These are phyloP conservation scores for Selaginella tamariscina DNA, from an alignment of 75 land plant species.

Conservation along the genomic window DNA sequence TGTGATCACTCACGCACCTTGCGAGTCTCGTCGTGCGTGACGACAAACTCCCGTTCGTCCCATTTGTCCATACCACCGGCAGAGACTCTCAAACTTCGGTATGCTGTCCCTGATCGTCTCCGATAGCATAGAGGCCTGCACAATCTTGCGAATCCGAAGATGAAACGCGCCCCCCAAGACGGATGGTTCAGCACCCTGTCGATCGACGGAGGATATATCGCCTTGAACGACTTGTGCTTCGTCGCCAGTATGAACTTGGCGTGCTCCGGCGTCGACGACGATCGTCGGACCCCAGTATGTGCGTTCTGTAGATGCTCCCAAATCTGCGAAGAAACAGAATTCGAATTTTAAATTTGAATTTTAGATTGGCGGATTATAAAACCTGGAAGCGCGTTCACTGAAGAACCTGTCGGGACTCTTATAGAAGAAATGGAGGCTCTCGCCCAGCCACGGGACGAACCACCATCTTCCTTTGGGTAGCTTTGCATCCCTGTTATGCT, in stretches of 20 bases:
- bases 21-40: conserved; percentile 6
- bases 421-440: conserved; percentile 7
- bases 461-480: not conserved
- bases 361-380: not conserved
- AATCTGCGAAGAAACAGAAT: conserved; percentile 4
- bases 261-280: not conserved
- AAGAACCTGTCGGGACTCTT: conserved; percentile 1
- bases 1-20: not conserved
- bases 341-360: not conserved
- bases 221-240: conserved; percentile 12
- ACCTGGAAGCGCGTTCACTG: not conserved
- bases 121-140: not conserved
- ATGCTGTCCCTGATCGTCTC: not conserved
- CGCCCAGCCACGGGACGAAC: conserved; percentile 4
- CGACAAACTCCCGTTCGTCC: not conserved
- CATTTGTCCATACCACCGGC: not conserved
- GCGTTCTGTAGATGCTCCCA: not conserved
- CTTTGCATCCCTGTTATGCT: not conserved
- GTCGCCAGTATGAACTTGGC: conserved; percentile 7
- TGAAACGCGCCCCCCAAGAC: conserved; percentile 7
- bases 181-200: conserved; percentile 10
- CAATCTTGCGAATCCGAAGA: not conserved
- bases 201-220: conserved; percentile 9
- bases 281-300: conserved; percentile 9
- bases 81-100: conserved; percentile 1